Conservation (phyloP, 108 stramenopile genomes). For the Nitzschia sp. region DNA sequence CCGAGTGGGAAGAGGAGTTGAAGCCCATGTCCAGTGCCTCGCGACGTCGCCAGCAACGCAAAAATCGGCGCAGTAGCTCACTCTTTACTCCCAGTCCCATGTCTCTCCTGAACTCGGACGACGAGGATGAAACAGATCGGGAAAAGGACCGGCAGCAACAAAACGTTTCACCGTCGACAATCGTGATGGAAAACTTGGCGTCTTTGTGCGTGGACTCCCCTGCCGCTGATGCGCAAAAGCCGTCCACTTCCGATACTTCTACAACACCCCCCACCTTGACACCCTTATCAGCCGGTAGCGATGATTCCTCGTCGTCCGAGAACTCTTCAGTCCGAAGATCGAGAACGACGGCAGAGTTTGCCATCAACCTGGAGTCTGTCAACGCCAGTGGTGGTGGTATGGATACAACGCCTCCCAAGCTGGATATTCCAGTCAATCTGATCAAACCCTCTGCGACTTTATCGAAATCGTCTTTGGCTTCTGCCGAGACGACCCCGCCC, state of each 20-base stretch:
- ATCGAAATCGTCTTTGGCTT: background rate
- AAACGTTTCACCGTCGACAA: constrained; percentile 2
- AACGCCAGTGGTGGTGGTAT: constrained; percentile 19
- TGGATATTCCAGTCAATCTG: background rate
- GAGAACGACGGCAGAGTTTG: constrained; percentile 1
- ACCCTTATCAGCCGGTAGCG: background rate
- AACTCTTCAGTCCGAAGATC: background rate
- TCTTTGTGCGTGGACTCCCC: constrained; percentile 15
- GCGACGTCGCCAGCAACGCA: constrained; percentile 11
- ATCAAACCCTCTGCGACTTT: background rate
- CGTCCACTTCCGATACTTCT: background rate
- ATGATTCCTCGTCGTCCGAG: background rate
- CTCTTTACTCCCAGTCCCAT: constrained; percentile 23
- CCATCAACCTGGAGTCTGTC: background rate
- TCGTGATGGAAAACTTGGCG: constrained; percentile 13
- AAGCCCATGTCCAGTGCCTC: background rate
- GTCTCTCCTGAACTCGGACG: background rate
- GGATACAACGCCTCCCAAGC: constrained; percentile 13
- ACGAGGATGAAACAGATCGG: background rate
- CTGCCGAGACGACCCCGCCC: constrained; percentile 16
- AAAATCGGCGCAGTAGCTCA: constrained; percentile 27
- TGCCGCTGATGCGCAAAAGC: background rate
- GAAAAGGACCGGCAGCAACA: background rate
- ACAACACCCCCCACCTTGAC: background rate
- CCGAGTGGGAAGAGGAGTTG: constrained; percentile 34